Conservation (phyloP, 2,329 filamentous ascomycete genomes). For the Ustilaginoidea virens region DNA sequence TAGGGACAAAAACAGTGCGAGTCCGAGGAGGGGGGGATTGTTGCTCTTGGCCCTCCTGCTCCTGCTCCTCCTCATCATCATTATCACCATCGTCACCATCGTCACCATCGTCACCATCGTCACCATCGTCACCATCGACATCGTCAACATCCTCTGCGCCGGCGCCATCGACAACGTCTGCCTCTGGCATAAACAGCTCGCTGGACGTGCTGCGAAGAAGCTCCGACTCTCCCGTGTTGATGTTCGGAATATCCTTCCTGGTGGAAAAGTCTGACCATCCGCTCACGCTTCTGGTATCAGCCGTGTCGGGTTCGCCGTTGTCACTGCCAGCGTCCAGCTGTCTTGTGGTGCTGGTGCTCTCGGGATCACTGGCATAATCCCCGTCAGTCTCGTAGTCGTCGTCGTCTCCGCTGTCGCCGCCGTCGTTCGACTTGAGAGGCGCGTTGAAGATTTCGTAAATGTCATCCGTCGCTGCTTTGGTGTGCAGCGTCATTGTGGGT, state of each 20-base stretch:
- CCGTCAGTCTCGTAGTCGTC: conserved; percentile 57
- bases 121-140: too few relatives aligned
- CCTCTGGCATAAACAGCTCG: too few relatives aligned
- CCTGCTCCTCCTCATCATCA: too few relatives aligned
- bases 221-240: conserved; percentile 19
- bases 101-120: conserved; percentile 17
- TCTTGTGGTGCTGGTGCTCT: conserved; percentile 67
- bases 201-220: too few relatives aligned
- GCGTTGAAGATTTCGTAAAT: conserved; percentile 97
- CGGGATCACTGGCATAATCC: conserved; percentile 71
- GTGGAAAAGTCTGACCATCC: conserved; percentile 84
- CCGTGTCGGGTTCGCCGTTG: conserved; percentile 30
- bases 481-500: conserved; percentile 97
- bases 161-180: too few relatives aligned
- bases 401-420: conserved; percentile 36
- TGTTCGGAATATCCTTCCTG: conserved; percentile 49
- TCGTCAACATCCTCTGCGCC: too few relatives aligned
- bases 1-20: conserved; percentile 56
- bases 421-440: conserved; percentile 29
- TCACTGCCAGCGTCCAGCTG: conserved; percentile 35
- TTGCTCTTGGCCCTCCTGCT: too few relatives aligned
- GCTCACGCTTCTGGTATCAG: conserved; percentile 49
- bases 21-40: conserved; percentile 33
- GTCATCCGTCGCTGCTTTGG: conserved; percentile 85
- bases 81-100: conserved; percentile 24